Evolutionary conservation across 495 filamentous ascomycete species (phyloP).

Genomic region (Xylaria cubensis): DNA sequence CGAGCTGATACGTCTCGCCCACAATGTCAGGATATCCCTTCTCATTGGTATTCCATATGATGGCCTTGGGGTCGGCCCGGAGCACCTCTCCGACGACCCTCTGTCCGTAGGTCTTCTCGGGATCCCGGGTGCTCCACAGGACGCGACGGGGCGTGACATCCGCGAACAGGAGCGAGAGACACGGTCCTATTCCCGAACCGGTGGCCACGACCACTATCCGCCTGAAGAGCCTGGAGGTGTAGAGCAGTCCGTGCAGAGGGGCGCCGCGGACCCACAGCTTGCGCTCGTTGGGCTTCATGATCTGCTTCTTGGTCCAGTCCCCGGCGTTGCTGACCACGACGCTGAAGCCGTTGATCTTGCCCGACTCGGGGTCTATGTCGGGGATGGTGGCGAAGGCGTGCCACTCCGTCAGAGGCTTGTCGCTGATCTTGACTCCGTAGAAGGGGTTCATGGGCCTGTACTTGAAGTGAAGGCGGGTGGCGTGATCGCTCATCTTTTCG

Average conservation of each 20-base stretch:
- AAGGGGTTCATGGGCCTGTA: constrained; percentile 58
- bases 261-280: constrained; percentile 63
- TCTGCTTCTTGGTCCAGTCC: constrained; percentile 78
- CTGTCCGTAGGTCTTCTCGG: constrained; percentile 53
- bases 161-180: constrained; percentile 57
- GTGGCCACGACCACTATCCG: constrained; percentile 79
- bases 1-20: constrained; percentile 59
- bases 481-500: constrained; percentile 72
- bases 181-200: constrained; percentile 81
- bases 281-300: constrained; percentile 62
- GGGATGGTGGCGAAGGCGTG: constrained; percentile 84
- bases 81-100: constrained; percentile 51
- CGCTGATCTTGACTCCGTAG: constrained; percentile 62
- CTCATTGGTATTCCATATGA: constrained; percentile 58
- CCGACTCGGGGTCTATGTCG: constrained; percentile 50
- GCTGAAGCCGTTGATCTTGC: constrained; percentile 65
- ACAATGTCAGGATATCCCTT: constrained; percentile 58
- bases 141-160: constrained; percentile 51
- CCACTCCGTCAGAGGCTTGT: constrained; percentile 73
- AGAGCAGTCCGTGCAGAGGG: constrained; percentile 72
- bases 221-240: constrained; percentile 72
- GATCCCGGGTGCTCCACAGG: constrained; percentile 57
- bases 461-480: constrained; percentile 73
- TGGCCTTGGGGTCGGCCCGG: constrained; percentile 52
- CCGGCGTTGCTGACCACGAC: constrained; percentile 79